phyloP scores from a whole-genome alignment of 345 rosid genomes.

The Brassica juncea region DNA sequence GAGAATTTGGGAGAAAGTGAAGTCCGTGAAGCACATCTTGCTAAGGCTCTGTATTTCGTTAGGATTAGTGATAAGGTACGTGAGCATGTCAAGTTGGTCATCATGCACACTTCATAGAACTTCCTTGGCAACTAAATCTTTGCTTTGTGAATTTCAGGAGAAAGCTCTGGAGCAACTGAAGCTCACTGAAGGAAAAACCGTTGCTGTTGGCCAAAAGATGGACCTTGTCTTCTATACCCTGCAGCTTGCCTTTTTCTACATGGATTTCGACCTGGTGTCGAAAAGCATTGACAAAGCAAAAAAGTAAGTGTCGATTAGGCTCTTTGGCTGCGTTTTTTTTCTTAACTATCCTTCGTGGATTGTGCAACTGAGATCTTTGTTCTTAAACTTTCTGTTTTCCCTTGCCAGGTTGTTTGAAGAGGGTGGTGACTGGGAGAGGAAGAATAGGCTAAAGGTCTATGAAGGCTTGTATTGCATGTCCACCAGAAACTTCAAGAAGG shows the following conservation, averaged over 20 bases:
- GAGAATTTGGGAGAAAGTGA: slow-evolving; percentile 98
- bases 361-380: background rate
- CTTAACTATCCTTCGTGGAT: background rate
- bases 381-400: slow-evolving; percentile 3
- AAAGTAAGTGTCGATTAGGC: slow-evolving; percentile 51
- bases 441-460: slow-evolving; percentile 94
- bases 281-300: slow-evolving; percentile 98
- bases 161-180: slow-evolving; percentile 94
- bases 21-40: slow-evolving; percentile 98
- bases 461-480: slow-evolving; percentile 96
- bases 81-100: slow-evolving; percentile 1
- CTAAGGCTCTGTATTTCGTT: slow-evolving; percentile 84
- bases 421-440: slow-evolving; percentile 99
- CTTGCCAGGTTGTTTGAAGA: slow-evolving; percentile 89
- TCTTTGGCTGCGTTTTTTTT: background rate
- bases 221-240: slow-evolving; percentile 85
- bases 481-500: slow-evolving; percentile 85
- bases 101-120: slow-evolving; percentile 12
- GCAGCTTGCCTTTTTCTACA: slow-evolving; percentile 87
- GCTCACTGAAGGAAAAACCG: slow-evolving; percentile 93
- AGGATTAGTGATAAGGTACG: slow-evolving; percentile 85
- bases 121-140: slow-evolving; percentile 15
- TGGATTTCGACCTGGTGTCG: slow-evolving; percentile 93
- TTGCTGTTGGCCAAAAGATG: slow-evolving; percentile 99
- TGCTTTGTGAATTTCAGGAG: slow-evolving; percentile 50